Evolutionary conservation across 768 basidiomycete genomes (phyloP).

Genomic region (Terana coerulea): DNA sequence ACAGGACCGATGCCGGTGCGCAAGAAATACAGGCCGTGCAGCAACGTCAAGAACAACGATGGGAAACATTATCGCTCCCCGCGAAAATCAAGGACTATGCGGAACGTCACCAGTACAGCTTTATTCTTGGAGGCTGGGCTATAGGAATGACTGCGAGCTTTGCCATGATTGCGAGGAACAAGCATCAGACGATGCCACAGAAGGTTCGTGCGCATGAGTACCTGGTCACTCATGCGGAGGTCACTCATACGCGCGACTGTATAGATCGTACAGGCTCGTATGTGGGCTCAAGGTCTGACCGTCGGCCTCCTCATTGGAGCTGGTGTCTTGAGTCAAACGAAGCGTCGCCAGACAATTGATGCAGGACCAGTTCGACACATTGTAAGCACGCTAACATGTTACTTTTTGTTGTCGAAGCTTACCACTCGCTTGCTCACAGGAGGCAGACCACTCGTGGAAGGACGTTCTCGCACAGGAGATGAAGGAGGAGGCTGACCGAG

Average conservation of each 20-base stretch:
- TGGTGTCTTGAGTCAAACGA: conserved; percentile 57
- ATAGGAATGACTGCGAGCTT: conserved; percentile 60
- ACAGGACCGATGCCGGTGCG: conserved; percentile 43
- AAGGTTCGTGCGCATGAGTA: conserved; percentile 25
- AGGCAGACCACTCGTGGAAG: conserved; percentile 30
- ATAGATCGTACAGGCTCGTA: conserved; percentile 75
- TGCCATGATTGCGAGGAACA: conserved; percentile 63
- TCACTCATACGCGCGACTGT: neutral
- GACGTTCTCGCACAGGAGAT: conserved; percentile 21
- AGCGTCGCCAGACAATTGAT: conserved; percentile 33
- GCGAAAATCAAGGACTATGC: conserved; percentile 66
- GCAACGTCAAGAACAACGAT: conserved; percentile 37
- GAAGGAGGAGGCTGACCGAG: conserved; percentile 3
- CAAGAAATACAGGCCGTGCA: conserved; percentile 51
- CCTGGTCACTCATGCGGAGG: neutral
- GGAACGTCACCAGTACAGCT: conserved; percentile 60
- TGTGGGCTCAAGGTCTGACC: conserved; percentile 84
- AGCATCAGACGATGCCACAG: conserved; percentile 35
- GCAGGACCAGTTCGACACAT: conserved; percentile 19
- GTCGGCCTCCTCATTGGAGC: conserved; percentile 70
- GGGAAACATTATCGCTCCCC: conserved; percentile 46
- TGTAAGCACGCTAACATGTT: conserved; percentile 5
- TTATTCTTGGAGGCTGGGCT: conserved; percentile 76
- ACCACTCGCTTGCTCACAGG: conserved; percentile 3
- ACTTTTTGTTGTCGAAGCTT: neutral